phyloP scores from a whole-genome alignment of 2,329 filamentous ascomycete genomes.

The Coniochaeta hoffmannii region DNA sequence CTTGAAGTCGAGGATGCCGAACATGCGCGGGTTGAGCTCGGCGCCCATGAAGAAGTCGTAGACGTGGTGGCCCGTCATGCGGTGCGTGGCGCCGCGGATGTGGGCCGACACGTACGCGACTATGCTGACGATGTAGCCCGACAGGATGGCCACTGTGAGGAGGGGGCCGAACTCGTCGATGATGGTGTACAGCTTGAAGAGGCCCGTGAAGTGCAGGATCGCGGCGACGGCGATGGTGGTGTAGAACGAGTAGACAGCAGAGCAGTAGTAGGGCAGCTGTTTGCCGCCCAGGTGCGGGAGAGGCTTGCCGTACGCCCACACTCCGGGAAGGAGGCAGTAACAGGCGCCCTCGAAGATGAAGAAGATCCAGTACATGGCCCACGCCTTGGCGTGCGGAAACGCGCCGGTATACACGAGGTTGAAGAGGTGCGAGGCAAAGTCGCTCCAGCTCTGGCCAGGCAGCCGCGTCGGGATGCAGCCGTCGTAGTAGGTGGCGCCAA shows the following conservation, averaged over 20 bases:
- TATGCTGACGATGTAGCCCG: constrained; percentile 76
- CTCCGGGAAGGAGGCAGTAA: constrained; percentile 81
- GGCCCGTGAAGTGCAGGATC: constrained; percentile 70
- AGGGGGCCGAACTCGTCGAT: constrained; percentile 93
- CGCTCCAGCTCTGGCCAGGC: constrained; percentile 56
- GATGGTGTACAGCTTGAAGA: constrained; percentile 85
- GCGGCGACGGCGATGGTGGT: constrained; percentile 66
- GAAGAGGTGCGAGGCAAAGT: constrained; percentile 67
- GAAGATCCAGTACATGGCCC: constrained; percentile 92
- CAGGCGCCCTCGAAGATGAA: constrained; percentile 76
- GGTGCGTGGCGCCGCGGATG: constrained; percentile 72
- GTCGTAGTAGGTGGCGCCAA: constrained; percentile 87
- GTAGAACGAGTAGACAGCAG: constrained; percentile 81
- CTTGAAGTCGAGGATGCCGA: constrained; percentile 80
- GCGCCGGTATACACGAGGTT: constrained; percentile 74
- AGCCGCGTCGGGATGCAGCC: constrained; percentile 67
- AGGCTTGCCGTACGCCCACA: constrained; percentile 83
- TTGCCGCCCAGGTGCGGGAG: constrained; percentile 74
- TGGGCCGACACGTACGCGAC: constrained; percentile 83
- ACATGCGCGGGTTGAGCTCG: constrained; percentile 80
- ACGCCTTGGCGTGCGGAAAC: constrained; percentile 75
- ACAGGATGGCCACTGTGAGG: constrained; percentile 86
- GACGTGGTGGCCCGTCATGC: constrained; percentile 77
- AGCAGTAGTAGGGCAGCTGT: constrained; percentile 92
- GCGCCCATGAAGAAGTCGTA: constrained; percentile 92